These are phyloP conservation scores for Antarctomyces pellizariae DNA, from an alignment of 495 filamentous ascomycete genomes.

Conservation along the genomic window DNA sequence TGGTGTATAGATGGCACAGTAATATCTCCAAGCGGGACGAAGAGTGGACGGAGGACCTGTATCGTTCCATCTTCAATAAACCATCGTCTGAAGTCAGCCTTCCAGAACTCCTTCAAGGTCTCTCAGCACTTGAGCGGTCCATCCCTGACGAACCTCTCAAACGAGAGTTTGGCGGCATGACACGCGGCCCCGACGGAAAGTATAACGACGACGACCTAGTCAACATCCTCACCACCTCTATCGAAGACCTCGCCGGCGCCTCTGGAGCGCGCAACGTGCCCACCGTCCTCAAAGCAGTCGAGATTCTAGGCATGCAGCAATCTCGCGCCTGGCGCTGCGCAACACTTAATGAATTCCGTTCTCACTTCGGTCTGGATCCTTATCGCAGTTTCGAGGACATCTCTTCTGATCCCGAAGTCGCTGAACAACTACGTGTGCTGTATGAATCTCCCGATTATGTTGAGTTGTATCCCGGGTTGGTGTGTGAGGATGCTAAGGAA, in stretches of 20 bases:
- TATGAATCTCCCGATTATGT: slow-evolving; percentile 64
- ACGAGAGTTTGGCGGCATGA: slow-evolving; percentile 37
- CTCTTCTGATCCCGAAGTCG: slow-evolving; percentile 50
- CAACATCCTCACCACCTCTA: slow-evolving; percentile 37
- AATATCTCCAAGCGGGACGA: slow-evolving; percentile 50
- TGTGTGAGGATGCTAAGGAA: slow-evolving; percentile 56
- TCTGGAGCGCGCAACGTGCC: slow-evolving; percentile 59
- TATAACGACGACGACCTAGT: slow-evolving; percentile 47
- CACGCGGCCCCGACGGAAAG: slow-evolving; percentile 32
- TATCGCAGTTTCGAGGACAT: slow-evolving; percentile 70
- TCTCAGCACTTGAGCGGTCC: slow-evolving; percentile 30
- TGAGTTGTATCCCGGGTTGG: slow-evolving; percentile 61
- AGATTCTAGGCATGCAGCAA: slow-evolving; percentile 70
- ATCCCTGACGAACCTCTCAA: slow-evolving; percentile 38
- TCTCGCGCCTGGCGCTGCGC: slow-evolving; percentile 63
- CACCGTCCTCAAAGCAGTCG: slow-evolving; percentile 42
- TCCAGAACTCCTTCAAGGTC: slow-evolving; percentile 30
- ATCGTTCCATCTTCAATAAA: slow-evolving; percentile 11
- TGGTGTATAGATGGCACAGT: slow-evolving; percentile 58
- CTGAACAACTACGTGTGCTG: slow-evolving; percentile 44
- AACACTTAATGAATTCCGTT: slow-evolving; percentile 68
- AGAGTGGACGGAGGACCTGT: slow-evolving; percentile 46
- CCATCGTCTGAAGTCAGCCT: slow-evolving; percentile 19
- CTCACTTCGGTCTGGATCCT: slow-evolving; percentile 52
- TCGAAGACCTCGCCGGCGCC: slow-evolving; percentile 39